Evolutionary conservation across 2,329 filamentous ascomycete genomes (phyloP), one percentile per base, ranked within the genome.

Genomic region (Aspergillus aculeatus): DNA sequence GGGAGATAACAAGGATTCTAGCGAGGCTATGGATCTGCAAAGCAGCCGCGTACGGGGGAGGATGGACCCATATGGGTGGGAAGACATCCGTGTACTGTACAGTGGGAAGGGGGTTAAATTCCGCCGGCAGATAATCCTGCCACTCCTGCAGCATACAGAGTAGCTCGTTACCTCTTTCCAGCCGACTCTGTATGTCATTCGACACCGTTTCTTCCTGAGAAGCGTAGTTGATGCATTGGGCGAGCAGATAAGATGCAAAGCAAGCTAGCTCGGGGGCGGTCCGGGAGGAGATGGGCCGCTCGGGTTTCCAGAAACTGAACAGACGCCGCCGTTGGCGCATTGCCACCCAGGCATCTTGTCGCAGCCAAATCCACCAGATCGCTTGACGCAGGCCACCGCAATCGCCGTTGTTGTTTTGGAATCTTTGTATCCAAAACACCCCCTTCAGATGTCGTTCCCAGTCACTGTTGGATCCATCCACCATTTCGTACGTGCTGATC

Each of bases 271-370:
- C 84, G 54, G 84, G 78, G 0, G 80, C 75, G n/a, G 74, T 78
- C 41, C 87, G 76, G 2, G 79, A 75, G 4, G 75, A 68, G 44
- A 82, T 79, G 0, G 77, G 73, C 58, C 80, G 82, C 7, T 77
- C 81, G 0, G 84, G 84, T 48, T 77, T 78, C 83, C 84, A 88
- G 52, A 86, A 85, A 35, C 80, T 86, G 62, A 86, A 80, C 2
- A 81, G 81, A 7, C 81, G 77, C 4, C 86, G 75, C 23, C 79
- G 78, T 66, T 87, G 85, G 0, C 84, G 79, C 63, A 87, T 87
- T 0, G 85, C 85, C 2, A 84, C 85, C 85, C 85, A 88, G 0
- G 86, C 79, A 66, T 89, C 86, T 66, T 89, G 86, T n/a, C 84
- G 77, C 3, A 88, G 73, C 86, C 86, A 89, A 0, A 82, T 81